Evolutionary conservation across 352 stramenopile species (phyloP), one percentile per base, ranked within the genome.

Genomic region (Phytophthora parvispora): DNA sequence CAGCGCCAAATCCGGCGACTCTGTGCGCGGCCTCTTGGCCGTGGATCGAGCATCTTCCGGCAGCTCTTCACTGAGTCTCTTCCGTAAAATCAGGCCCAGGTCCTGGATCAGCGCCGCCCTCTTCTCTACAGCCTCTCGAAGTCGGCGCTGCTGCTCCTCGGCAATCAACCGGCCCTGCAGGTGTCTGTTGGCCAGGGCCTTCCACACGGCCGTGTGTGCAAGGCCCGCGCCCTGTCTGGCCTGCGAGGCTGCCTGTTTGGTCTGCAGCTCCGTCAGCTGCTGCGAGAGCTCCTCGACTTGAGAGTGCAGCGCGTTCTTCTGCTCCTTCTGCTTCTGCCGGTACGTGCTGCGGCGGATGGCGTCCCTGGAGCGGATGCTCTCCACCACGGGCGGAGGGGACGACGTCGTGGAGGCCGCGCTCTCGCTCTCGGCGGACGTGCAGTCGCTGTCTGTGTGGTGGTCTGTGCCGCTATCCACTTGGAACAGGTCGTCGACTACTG

Each of bases 321-420:
- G 51, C 7, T n/a, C 48, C 45, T 77, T 77, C 9, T 72, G 69
- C 38, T 77, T 77, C 69, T 74, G 29, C 28, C 69, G 36, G 47
- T 77, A 73, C 0, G 52, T 50, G 16, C 69, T 68, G 31, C 69
- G 64, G 13, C 69, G 59, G n/a, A 74, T 69, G 29, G 69, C 69
- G 52, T 74, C 69, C n/a, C 40, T 54, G 0, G 50, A 66, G 16
- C 69, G 64, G n/a, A 77, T 43, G 40, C 53, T 50, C 31, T 74
- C 64, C 18, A 64, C 50, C 25, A 47, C 57, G 0, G 34, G n/a
- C n/a, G 64, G 64, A 12, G 57, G 68, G 2, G 64, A 64, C 1
- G 38, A 20, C 6, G 24, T 13, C 45, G n/a, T n/a, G n/a, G 69
- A 77, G 6, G 53, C 48, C 0, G 67, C 47, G 38, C 64, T 73